Conservation (phyloP, 169 alveolate species). For the Theileria equi region DNA sequence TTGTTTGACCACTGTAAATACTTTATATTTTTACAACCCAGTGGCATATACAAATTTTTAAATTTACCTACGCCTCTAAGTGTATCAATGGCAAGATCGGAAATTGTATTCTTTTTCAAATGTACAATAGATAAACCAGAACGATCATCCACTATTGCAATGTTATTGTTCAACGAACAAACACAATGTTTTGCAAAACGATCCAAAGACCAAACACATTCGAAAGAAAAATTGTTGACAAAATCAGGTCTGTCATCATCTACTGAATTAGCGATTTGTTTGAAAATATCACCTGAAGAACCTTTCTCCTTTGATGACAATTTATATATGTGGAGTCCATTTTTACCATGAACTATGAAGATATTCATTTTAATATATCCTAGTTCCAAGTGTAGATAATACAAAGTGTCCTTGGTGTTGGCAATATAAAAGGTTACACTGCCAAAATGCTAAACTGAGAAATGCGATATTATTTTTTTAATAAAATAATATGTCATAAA, state of each 20-base stretch:
- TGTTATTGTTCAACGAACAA: slow-evolving; percentile 46
- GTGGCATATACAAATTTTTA: slow-evolving; percentile 57
- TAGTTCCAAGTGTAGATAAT: background rate
- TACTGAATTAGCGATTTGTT: background rate
- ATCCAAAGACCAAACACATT: slow-evolving; percentile 46
- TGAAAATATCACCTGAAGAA: slow-evolving; percentile 15
- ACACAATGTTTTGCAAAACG: slow-evolving; percentile 49
- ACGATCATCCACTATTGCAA: slow-evolving; percentile 60
- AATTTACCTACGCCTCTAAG: slow-evolving; percentile 64
- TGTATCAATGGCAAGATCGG: slow-evolving; percentile 50
- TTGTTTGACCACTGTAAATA: slow-evolving; percentile 64
- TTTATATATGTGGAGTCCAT: slow-evolving; percentile 48
- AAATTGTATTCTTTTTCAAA: background rate
- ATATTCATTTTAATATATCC: slow-evolving; percentile 15
- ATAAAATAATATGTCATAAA: background rate
- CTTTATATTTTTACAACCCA: slow-evolving; percentile 63
- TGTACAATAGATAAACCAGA: slow-evolving; percentile 54
- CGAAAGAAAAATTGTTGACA: background rate
- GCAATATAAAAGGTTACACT: background rate
- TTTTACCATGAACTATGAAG: slow-evolving; percentile 58
- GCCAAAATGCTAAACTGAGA: background rate
- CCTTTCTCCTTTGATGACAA: background rate
- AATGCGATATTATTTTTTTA: background rate
- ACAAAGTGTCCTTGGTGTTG: background rate
- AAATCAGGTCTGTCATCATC: slow-evolving; percentile 25